Base-by-base conservation (phyloP, 257 asterid species). In the Nicotiana tomentosiformis region DNA sequence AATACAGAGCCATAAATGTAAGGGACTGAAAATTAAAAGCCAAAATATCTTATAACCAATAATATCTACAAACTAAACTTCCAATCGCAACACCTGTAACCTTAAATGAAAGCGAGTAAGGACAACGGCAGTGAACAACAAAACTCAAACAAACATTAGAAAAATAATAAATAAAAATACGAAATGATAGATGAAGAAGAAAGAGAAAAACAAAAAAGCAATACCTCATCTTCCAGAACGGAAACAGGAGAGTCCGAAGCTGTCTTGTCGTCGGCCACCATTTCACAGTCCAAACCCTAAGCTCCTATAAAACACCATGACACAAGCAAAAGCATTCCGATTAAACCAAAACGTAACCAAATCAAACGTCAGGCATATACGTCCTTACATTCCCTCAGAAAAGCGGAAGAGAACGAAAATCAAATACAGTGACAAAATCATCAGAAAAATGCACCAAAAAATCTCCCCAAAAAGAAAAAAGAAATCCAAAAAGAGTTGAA, bases 151-250 rank as follows among this genome's bases (percentile, higher is more conserved):
- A 60, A 51, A 26, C 23, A n/a, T 26, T 66, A 30, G 29, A 56
- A 51, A 66, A 6, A 81, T 4, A 32, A 10, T 7, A 66, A 55
- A 20, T 0, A 30, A n/a, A 66, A 37, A 60, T 5, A 46, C 68
- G 35, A 37, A 57, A 33, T 10, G 20, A 15, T 6, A 5, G 10
- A 33, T n/a, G 10, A 43, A 43, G 49, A 43, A 43, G 46, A 39
- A 39, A 39, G 49, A 43, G 11, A 43, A 70, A 15, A 30, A 51
- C 18, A 39, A 43, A 6, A 29, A 57, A 35, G 5, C 4, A 35
- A 33, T 81, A 94, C 99, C 92, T 96, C 99, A 5, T 96, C 98
- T 82, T 91, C 95, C 30, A 96, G 98, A 46, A 94, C 99, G 84
- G 98, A 96, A n/a, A 97, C 93, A 49, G 99, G 99, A 84, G 99